Conservation (phyloP, 306 rosid genomes). For the Leucaena leucocephala region DNA sequence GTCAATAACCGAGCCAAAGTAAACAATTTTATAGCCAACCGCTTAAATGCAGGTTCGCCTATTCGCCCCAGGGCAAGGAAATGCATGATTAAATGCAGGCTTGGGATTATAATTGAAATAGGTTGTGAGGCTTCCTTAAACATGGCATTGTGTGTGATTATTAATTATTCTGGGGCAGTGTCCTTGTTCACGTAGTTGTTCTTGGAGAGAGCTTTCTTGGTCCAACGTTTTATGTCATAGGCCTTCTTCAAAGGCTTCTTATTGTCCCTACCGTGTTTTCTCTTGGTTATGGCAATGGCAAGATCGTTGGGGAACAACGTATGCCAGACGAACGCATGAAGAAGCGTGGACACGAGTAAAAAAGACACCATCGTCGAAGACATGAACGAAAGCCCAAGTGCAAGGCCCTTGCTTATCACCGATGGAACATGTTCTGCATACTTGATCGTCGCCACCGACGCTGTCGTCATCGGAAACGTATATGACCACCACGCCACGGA, state of each 20-base stretch:
- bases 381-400: slow-evolving; percentile 68
- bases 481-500: slow-evolving; percentile 96
- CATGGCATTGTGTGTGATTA: not conserved
- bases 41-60: not conserved
- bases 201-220: slow-evolving; percentile 74
- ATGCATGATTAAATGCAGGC: not conserved
- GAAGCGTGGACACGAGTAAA: slow-evolving; percentile 72
- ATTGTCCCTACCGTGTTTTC: slow-evolving; percentile 53
- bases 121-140: not conserved
- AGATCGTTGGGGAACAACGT: slow-evolving; percentile 87
- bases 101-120: slow-evolving; percentile 19
- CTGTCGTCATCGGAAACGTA: slow-evolving; percentile 86
- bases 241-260: slow-evolving; percentile 67
- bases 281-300: slow-evolving; percentile 82
- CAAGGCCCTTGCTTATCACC: slow-evolving; percentile 67
- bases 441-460: slow-evolving; percentile 73
- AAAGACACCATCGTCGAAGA: slow-evolving; percentile 73
- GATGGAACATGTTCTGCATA: slow-evolving; percentile 80
- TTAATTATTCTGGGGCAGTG: slow-evolving; percentile 32
- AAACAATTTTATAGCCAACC: not conserved
- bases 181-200: slow-evolving; percentile 49
- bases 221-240: slow-evolving; percentile 82
- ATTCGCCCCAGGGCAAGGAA: slow-evolving; percentile 5
- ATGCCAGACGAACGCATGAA: slow-evolving; percentile 75
- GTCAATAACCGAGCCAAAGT: not conserved